Evolutionary conservation across 345 rosid genomes (phyloP).

Genomic region (Rhizophora apiculata): DNA sequence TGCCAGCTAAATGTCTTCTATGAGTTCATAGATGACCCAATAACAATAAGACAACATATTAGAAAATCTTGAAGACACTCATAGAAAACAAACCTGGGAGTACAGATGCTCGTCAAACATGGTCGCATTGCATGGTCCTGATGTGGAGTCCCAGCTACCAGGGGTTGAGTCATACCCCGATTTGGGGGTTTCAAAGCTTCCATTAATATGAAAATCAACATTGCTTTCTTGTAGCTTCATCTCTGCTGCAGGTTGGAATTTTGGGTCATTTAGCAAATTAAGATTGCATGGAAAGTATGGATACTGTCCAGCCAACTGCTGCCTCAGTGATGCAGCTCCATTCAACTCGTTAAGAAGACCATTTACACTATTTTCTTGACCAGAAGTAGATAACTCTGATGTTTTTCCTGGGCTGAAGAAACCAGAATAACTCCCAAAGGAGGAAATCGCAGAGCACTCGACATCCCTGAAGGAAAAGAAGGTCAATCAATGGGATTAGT

Average conservation of each 20-base stretch:
- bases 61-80: neutral
- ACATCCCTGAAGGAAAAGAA: conserved; percentile 48
- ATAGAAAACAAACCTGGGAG: conserved; percentile 42
- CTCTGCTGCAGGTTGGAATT: conserved; percentile 44
- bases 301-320: conserved; percentile 44
- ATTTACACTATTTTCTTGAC: conserved; percentile 49
- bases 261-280: conserved; percentile 41
- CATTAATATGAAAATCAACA: conserved; percentile 53
- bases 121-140: conserved; percentile 51
- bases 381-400: conserved; percentile 59
- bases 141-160: conserved; percentile 55
- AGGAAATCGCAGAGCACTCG: conserved; percentile 68
- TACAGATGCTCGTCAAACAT: conserved; percentile 54
- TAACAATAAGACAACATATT: neutral
- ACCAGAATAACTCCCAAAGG: conserved; percentile 68
- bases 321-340: conserved; percentile 44
- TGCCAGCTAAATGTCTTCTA: no score
- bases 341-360: conserved; percentile 52
- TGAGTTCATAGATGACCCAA: neutral
- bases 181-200: conserved; percentile 51
- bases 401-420: conserved; percentile 55
- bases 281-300: conserved; percentile 47
- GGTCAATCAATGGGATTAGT: neutral
- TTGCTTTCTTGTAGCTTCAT: conserved; percentile 48
- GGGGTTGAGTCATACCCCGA: conserved; percentile 40